A percentile compares a stretch with the other conserved stretches of the same genome.
These are phyloP conservation scores for Pichia sp. DNA, from an alignment of 1,139 yeast species.

Conservation along the genomic window DNA sequence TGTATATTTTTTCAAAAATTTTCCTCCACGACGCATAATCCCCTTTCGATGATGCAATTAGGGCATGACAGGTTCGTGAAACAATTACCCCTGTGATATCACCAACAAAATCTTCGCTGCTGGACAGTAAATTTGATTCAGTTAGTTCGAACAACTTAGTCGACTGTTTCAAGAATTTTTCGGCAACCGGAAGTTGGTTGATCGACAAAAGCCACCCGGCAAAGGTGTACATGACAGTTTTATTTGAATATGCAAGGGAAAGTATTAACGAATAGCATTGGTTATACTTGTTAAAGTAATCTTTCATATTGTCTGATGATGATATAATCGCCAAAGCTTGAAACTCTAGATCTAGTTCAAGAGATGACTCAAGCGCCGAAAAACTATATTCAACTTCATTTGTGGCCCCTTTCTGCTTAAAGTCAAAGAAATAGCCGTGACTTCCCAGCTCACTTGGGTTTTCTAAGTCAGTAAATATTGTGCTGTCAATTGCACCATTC, in stretches of 20 bases:
- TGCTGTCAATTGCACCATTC: neutral
- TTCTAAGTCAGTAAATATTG: neutral
- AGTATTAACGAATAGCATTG: conserved; percentile 32
- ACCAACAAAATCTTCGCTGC: neutral
- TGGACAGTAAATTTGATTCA: conserved; percentile 8
- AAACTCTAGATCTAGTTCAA: conserved; percentile 6
- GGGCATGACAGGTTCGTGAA: conserved; percentile 17
- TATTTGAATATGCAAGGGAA: conserved; percentile 32
- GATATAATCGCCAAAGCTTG: conserved; percentile 4
- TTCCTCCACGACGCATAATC: conserved; percentile 19
- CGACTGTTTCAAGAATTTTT: conserved; percentile 16
- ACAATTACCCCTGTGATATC: conserved; percentile 15
- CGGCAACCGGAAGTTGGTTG: conserved; percentile 8
- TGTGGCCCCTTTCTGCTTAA: neutral
- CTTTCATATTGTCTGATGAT: neutral
- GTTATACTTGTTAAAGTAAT: conserved; percentile 22
- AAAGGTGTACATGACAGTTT: conserved; percentile 28
- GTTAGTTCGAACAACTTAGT: conserved; percentile 4
- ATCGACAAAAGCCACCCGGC: conserved; percentile 18
- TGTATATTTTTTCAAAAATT: conserved; percentile 17
- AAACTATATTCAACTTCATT: neutral
- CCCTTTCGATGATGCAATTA: conserved; percentile 20
- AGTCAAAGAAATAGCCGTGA: neutral
- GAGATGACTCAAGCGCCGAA: neutral
- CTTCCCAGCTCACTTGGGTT: neutral